Evolutionary conservation across 441 rosid genomes (phyloP).

Genomic region (Gossypium schwendimanii): DNA sequence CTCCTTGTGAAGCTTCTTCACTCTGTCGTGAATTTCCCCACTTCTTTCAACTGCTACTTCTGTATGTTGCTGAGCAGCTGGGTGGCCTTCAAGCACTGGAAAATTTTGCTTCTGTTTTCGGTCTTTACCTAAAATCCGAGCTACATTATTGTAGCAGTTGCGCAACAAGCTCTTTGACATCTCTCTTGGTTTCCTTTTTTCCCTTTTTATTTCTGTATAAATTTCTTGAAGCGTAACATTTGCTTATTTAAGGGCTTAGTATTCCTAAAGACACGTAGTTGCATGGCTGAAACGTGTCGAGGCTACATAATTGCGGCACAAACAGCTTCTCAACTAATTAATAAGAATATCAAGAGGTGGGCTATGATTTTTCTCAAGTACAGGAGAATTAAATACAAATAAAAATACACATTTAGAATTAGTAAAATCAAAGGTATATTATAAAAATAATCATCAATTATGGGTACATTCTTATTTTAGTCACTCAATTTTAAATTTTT

Average conservation of each 20-base stretch:
- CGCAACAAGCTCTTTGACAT: conserved; percentile 29
- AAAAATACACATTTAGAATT: too few species aligned
- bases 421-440: too few species aligned
- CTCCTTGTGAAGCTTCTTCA: conserved; percentile 37
- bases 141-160: conserved; percentile 21
- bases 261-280: background rate
- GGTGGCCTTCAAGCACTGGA: conserved; percentile 41
- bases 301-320: background rate
- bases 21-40: conserved; percentile 11
- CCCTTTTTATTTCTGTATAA: background rate
- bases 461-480: too few species aligned
- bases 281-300: conserved; percentile 9
- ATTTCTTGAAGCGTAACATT: background rate
- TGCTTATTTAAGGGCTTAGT: background rate
- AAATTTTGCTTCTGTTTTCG: conserved; percentile 29
- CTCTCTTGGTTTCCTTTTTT: background rate
- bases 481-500: too few species aligned
- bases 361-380: too few species aligned
- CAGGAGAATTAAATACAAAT: too few species aligned
- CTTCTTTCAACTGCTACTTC: conserved; percentile 31
- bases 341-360: too few species aligned
- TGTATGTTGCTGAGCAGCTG: conserved; percentile 40
- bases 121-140: conserved; percentile 3
- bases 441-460: too few species aligned
- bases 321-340: background rate